Conservation (phyloP, 345 rosid species). For the Isatis tinctoria region DNA sequence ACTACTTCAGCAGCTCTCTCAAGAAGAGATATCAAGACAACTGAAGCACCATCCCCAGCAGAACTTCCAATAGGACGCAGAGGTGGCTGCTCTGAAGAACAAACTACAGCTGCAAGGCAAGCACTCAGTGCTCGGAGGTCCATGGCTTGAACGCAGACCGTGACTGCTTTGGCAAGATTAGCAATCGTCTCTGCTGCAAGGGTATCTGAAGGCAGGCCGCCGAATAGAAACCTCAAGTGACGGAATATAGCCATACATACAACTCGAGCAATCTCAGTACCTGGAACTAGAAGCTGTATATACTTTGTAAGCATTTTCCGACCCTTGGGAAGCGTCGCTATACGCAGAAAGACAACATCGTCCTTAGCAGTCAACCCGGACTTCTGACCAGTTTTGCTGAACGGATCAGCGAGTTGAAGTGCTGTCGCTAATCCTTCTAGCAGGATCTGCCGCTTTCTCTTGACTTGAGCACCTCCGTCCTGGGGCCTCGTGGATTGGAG, state of each 20-base stretch:
- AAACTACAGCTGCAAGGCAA: constrained; percentile 95
- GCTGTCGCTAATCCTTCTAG: constrained; percentile 89
- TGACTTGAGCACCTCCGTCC: constrained; percentile 80
- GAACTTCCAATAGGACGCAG: constrained; percentile 88
- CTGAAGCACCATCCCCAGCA: constrained; percentile 86
- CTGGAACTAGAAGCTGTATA: constrained; percentile 81
- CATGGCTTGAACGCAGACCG: constrained; percentile 67
- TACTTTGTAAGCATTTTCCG: constrained; percentile 67
- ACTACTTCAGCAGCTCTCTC: constrained; percentile 75
- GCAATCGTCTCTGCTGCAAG: constrained; percentile 61
- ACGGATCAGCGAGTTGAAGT: constrained; percentile 91
- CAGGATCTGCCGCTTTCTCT: constrained; percentile 65
- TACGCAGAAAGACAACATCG: constrained; percentile 75
- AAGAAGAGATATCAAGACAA: constrained; percentile 69
- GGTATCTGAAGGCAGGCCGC: constrained; percentile 69
- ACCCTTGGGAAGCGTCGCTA: constrained; percentile 87
- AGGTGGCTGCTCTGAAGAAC: constrained; percentile 97
- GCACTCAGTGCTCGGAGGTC: constrained; percentile 91
- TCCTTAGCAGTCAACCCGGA: constrained; percentile 61
- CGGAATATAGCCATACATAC: constrained; percentile 95
- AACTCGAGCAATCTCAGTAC: constrained; percentile 80
- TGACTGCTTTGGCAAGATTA: constrained; percentile 66
- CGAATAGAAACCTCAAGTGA: constrained; percentile 88
- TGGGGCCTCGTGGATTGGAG: constrained; percentile 66
- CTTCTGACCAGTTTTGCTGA: constrained; percentile 56